A percentile compares a stretch with the other conserved stretches of the same genome.
Evolutionary conservation across 2,329 filamentous ascomycete species (phyloP).

Genomic region (Teratosphaeria viscida): DNA sequence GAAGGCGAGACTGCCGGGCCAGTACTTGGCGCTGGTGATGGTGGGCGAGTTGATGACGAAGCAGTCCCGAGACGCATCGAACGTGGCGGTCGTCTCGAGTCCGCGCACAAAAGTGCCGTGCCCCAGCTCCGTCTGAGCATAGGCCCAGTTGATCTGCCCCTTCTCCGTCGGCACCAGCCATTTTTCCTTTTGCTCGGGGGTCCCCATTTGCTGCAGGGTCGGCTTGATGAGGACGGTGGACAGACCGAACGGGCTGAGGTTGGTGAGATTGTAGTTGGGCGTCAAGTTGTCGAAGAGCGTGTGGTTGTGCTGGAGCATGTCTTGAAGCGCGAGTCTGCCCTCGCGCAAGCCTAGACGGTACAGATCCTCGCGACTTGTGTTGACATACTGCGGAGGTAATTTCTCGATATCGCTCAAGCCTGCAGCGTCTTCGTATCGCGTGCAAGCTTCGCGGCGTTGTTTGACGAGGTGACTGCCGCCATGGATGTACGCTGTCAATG

Average conservation of each 20-base stretch:
- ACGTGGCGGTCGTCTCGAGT: slow-evolving; percentile 8
- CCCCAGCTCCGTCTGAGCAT: slow-evolving; percentile 7
- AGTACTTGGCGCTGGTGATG: slow-evolving; percentile 7
- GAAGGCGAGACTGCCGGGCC: slow-evolving; percentile 5
- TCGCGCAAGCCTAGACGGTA: background rate
- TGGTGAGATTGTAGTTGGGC: background rate
- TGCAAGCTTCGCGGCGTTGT: background rate
- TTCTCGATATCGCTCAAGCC: background rate
- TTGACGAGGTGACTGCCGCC: background rate
- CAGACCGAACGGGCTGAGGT: background rate
- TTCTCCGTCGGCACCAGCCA: background rate
- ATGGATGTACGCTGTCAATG: background rate
- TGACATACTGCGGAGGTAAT: background rate
- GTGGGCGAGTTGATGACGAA: slow-evolving; percentile 7
- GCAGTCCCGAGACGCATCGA: slow-evolving; percentile 1
- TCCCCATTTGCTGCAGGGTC: background rate
- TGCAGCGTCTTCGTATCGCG: background rate
- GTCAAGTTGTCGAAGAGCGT: background rate
- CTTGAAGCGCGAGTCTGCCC: background rate
- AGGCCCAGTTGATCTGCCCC: background rate
- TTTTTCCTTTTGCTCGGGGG: background rate
- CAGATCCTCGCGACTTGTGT: background rate
- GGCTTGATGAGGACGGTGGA: background rate
- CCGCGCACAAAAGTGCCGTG: slow-evolving; percentile 6
- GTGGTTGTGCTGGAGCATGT: background rate